These are phyloP conservation scores for Sabuloglossum arenarium DNA, from an alignment of 495 filamentous ascomycete genomes.

Conservation along the genomic window DNA sequence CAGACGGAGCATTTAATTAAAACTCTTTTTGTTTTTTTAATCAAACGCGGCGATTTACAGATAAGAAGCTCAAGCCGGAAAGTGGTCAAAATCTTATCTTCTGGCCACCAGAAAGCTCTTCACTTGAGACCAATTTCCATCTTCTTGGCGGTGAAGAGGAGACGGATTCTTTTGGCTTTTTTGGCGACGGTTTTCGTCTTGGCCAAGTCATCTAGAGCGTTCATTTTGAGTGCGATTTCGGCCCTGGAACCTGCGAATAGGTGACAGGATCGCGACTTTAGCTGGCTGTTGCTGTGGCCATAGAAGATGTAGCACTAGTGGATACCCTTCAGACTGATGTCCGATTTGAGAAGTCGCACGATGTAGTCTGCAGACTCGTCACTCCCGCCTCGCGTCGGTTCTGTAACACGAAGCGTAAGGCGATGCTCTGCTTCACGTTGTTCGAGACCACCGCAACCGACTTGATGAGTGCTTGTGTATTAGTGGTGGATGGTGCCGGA, in stretches of 20 bases:
- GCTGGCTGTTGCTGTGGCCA: constrained; percentile 31
- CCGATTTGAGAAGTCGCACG: constrained; percentile 17
- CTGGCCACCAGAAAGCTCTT: too few relatives aligned
- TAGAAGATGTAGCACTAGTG: constrained; percentile 29
- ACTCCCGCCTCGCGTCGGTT: neutral
- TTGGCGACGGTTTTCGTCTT: constrained; percentile 31
- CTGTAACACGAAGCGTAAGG: neutral
- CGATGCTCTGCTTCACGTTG: neutral
- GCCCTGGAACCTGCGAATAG: constrained; percentile 21
- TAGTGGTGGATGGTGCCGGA: neutral
- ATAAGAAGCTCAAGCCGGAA: too few relatives aligned
- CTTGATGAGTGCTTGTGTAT: neutral
- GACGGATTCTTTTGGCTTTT: constrained; percentile 27
- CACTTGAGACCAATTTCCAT: too few relatives aligned
- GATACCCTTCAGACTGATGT: constrained; percentile 20
- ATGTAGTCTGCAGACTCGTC: neutral
- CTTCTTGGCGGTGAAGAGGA: constrained; percentile 25
- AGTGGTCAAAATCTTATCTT: too few relatives aligned
- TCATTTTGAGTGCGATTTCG: constrained; percentile 19
- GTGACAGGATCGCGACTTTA: constrained; percentile 27
- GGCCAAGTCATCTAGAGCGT: constrained; percentile 25
- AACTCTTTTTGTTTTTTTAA: too few relatives aligned
- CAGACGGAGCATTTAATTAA: too few relatives aligned
- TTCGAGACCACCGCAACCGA: neutral
- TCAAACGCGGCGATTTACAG: too few relatives aligned